Evolutionary conservation across 2,329 filamentous ascomycete species (phyloP), one percentile per base, ranked within the genome.

Genomic region (Blumeriella jaapii): DNA sequence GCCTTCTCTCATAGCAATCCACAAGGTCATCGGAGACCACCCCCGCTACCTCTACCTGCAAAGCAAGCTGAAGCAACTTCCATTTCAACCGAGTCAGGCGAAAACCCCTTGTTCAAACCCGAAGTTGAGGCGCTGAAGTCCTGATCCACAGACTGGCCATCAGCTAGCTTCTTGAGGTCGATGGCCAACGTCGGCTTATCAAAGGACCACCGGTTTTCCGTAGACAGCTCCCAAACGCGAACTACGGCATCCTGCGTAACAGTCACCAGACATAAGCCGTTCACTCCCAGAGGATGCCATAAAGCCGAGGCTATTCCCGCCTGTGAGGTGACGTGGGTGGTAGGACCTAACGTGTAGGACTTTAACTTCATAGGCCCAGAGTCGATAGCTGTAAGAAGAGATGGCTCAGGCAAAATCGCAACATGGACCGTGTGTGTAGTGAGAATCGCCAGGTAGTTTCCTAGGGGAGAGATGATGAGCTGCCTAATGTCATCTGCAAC

Each of bases 1-100:
- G 3, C 91, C 91, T 40, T 85, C 82, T 23, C 76, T 75, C 82
- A 95, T 98, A n/a, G 87, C 86, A 33, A 96, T 65, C 84, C 89
- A 98, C 8, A 98, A 67, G 0, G 91, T 96, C 82, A 95, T 95
- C 7, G 87, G 76, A 6, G 86, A 82, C 91, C 91, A 98, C 35
- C 86, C 86, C 86, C 89, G 5, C 72, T 71, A 22, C 65, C 67
- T 44, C 68, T 67, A 9, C 63, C 64, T 22, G 69, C 65, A 61
- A 98, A 98, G 55, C 78, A 83, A 32, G 87, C 86, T 2, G 87
- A 79, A 3, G 86, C 85, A 14, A 93, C 85, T 53, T 95, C 83
- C 79, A 98, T 93, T 55, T 96, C 87, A 40, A 93, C 78, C 2
- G 74, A 74, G 55, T 96, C 87, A 0, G 86, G 82, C 1, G 86